Conservation (phyloP, 2,329 filamentous ascomycete genomes). For the Pseudogymnoascus sp. region DNA sequence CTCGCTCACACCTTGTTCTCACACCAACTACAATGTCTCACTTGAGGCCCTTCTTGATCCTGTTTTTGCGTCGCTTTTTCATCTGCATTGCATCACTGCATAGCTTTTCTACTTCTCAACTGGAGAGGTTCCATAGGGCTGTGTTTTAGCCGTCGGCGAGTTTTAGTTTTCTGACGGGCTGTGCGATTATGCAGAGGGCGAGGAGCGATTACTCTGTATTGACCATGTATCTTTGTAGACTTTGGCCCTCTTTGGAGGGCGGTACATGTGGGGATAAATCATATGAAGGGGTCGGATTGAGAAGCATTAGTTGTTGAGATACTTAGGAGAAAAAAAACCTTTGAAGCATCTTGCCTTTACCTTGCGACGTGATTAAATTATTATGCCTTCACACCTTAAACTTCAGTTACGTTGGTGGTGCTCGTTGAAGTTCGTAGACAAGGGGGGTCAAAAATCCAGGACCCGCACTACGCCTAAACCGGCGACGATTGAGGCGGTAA, state of each 20-base stretch:
- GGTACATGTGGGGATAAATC: conserved; percentile 5
- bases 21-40: conserved; percentile 4
- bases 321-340: not conserved
- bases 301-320: conserved; percentile 8
- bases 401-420: not conserved
- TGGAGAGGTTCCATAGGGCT: not conserved
- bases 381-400: not conserved
- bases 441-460: not conserved
- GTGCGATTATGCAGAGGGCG: conserved; percentile 3
- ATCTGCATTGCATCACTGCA: not conserved
- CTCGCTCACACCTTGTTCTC: not conserved
- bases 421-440: not conserved
- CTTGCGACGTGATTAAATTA: not conserved
- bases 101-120: not conserved
- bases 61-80: conserved; percentile 6
- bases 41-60: conserved; percentile 6
- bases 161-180: conserved; percentile 1
- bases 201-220: not conserved
- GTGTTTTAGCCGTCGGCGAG: conserved; percentile 5
- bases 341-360: not conserved
- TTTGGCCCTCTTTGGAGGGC: not conserved
- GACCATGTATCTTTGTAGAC: conserved; percentile 7
- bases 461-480: not conserved
- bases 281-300: not conserved
- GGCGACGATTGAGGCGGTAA: not conserved